Evolutionary conservation across 352 stramenopile species (phyloP).

Genomic region (Peronospora tabacina): DNA sequence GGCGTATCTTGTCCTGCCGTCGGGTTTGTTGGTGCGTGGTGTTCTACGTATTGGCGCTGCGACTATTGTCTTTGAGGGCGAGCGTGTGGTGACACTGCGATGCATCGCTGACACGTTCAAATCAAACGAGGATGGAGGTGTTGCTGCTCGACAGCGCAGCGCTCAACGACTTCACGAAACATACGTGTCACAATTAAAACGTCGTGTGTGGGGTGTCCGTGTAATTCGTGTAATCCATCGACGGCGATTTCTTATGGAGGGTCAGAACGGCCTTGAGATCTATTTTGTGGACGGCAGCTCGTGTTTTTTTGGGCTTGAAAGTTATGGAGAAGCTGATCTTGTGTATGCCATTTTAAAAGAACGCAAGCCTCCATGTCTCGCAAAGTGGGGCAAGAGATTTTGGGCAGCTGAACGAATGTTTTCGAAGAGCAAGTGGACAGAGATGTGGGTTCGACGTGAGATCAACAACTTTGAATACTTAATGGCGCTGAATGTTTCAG

Average conservation of each 20-base stretch:
- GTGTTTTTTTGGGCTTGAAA: constrained; percentile 66
- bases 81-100: constrained; percentile 61
- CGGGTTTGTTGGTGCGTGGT: constrained; percentile 62
- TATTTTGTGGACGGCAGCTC: constrained; percentile 85
- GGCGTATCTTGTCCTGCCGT: constrained; percentile 67
- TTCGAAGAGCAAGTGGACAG: constrained; percentile 75
- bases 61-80: constrained; percentile 77
- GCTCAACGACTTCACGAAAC: constrained; percentile 42
- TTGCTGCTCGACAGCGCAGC: constrained; percentile 21
- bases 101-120: constrained; percentile 45
- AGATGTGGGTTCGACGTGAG: constrained; percentile 81
- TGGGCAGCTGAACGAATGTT: constrained; percentile 67
- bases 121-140: constrained; percentile 32
- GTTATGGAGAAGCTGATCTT: constrained; percentile 55
- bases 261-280: constrained; percentile 65
- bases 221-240: constrained; percentile 77
- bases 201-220: constrained; percentile 67
- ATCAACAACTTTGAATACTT: constrained; percentile 95
- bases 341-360: constrained; percentile 73
- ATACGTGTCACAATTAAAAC: constrained; percentile 62
- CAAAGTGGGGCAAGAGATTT: constrained; percentile 70
- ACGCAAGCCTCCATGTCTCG: constrained; percentile 71
- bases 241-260: constrained; percentile 64
- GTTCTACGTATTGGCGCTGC: constrained; percentile 59
- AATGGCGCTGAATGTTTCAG: constrained; percentile 93